Evolutionary conservation across 2,329 filamentous ascomycete species (phyloP).

Genomic region (Sporothrix protearum): DNA sequence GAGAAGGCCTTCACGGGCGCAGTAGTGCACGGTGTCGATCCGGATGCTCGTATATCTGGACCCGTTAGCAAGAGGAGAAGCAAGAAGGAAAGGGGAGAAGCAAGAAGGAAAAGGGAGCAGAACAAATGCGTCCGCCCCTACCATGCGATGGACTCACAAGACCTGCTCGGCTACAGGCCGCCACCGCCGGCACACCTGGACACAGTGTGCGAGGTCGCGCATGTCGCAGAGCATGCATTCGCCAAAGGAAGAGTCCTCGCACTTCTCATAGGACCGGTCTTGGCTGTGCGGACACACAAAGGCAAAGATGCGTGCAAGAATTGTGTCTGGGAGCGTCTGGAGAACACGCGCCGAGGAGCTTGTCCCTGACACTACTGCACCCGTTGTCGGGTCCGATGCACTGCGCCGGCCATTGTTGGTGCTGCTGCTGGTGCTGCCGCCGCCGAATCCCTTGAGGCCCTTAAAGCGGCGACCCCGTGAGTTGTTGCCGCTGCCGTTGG

Average conservation of each 20-base stretch:
- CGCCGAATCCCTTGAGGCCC: slow-evolving; percentile 20
- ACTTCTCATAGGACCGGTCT: slow-evolving; percentile 75
- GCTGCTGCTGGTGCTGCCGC: slow-evolving; percentile 6
- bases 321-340: slow-evolving; percentile 58
- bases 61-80: neutral
- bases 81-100: neutral
- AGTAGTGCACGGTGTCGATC: slow-evolving; percentile 93
- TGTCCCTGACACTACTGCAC: slow-evolving; percentile 30
- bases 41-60: slow-evolving; percentile 80
- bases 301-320: slow-evolving; percentile 74
- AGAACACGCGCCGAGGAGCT: slow-evolving; percentile 44
- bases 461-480: slow-evolving; percentile 19
- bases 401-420: slow-evolving; percentile 12
- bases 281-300: slow-evolving; percentile 77
- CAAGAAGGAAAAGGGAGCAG: neutral
- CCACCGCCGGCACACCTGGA: slow-evolving; percentile 72
- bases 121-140: too few species aligned
- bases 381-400: neutral
- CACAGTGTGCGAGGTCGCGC: slow-evolving; percentile 79
- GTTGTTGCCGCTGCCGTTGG: neutral
- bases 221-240: slow-evolving; percentile 93
- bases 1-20: slow-evolving; percentile 76
- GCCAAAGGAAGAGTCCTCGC: slow-evolving; percentile 73
- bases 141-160: slow-evolving; percentile 67
- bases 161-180: slow-evolving; percentile 42